These are phyloP conservation scores for Flaveria floridana DNA, from an alignment of 140 eudicot species.

Conservation along the genomic window DNA sequence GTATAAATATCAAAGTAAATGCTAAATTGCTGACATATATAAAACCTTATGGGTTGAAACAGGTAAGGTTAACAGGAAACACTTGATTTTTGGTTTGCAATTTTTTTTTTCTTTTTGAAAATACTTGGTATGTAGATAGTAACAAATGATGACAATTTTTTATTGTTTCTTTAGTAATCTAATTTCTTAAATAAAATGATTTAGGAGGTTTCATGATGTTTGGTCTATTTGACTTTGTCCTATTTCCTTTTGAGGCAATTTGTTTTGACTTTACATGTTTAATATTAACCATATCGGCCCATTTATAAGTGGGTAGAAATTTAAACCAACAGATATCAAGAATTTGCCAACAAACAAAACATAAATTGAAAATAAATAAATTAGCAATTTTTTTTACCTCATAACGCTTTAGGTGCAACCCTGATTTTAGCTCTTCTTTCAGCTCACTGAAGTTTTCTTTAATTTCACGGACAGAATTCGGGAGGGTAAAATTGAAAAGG, in stretches of 20 bases:
- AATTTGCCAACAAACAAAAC: slow-evolving; percentile 3
- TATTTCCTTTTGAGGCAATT: background rate
- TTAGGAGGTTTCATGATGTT: background rate
- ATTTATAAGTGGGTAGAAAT: background rate
- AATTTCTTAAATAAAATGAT: background rate
- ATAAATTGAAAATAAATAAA: background rate
- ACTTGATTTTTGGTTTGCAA: background rate
- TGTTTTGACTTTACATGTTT: background rate
- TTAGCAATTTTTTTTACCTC: slow-evolving; percentile 53
- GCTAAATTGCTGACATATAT: background rate
- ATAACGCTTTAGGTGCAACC: slow-evolving; percentile 56
- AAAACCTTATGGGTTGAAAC: background rate
- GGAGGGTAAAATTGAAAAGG: slow-evolving; percentile 68
- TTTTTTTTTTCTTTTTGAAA: background rate
- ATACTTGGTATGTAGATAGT: background rate
- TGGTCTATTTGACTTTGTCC: background rate
- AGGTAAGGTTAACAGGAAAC: background rate
- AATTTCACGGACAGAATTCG: slow-evolving; percentile 61
- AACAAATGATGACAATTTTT: background rate
- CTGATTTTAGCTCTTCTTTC: slow-evolving; percentile 60
- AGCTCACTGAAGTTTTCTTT: slow-evolving; percentile 51
- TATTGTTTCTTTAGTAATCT: background rate
- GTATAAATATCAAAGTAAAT: background rate
- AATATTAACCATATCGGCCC: background rate
- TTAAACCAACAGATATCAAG: background rate